Evolutionary conservation across 2,329 filamentous ascomycete species (phyloP), one percentile per base, ranked within the genome.

Genomic region (Fusarium caatingaense): DNA sequence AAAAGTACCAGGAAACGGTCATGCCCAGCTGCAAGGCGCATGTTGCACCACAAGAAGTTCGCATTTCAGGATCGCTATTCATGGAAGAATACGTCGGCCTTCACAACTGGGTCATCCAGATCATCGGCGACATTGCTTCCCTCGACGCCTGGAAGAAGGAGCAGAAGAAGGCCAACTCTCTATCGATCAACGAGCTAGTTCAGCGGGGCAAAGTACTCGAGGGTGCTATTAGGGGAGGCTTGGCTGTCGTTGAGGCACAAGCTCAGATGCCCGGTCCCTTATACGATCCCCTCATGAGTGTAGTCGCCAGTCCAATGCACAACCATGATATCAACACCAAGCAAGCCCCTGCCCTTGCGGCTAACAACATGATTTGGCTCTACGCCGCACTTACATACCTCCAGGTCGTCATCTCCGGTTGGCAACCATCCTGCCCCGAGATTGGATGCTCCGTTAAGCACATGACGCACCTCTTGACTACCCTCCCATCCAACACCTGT

Each of bases 71-170:
- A 1, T 77, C 76, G 2, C 76, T 85, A 41, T 78, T 80, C 53
- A 79, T 89, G 57, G 83, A 85, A 50, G 82, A 85, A 32, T 84
- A 87, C 50, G 77, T 87, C 42, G 88, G 88, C 3, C 81, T 87
- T 63, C 79, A 86, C 46, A 90, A 89, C 74, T 88, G 86, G 86
- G 83, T 84, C 1, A 69, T 90, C 47, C 77, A 86, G 47, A 78
- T 83, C n/a, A 82, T 91, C 45, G 84, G 83, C 15, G 83, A 87
- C 21, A 84, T 88, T 48, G 80, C 87, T 16, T 76, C 81, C 1
- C 80, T 91, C 9, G 83, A 87, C 54, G 80, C 83, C 2, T 88
- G 85, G 84, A 90, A 89, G 77, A 83, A 83, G 69, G 77, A 82
- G 23, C 81, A 81, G 64, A 82, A 80, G 49, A 74, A 75, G 48